Percentiles rank a stretch among this genome's conserved stretches.
phyloP scores from a whole-genome alignment of 192 early-diverging fungal species.

The Coemansia sp. region DNA sequence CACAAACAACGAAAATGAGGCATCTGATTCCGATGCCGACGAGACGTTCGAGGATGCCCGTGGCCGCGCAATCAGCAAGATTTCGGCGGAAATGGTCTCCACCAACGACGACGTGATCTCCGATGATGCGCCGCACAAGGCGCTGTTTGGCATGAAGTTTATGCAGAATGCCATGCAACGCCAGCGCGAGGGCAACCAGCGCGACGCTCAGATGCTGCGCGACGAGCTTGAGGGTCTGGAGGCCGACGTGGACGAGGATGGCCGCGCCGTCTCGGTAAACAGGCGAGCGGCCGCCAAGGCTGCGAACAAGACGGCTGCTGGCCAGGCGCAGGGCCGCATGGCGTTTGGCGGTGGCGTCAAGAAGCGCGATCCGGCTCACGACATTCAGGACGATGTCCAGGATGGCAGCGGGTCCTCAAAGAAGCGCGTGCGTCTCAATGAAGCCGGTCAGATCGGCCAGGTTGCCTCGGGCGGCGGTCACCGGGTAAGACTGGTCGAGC shows the following conservation, averaged over 20 bases:
- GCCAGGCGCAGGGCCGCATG: slow-evolving; percentile 39
- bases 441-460: slow-evolving; percentile 42
- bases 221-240: slow-evolving; percentile 43
- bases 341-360: slow-evolving; percentile 39
- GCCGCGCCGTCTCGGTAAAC: slow-evolving; percentile 17
- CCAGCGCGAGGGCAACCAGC: slow-evolving; percentile 53
- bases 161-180: slow-evolving; percentile 84
- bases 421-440: slow-evolving; percentile 60
- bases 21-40: slow-evolving; percentile 21
- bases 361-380: slow-evolving; percentile 5
- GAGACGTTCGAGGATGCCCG: slow-evolving; percentile 22
- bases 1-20: slow-evolving; percentile 32
- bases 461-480: slow-evolving; percentile 57
- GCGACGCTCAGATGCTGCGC: slow-evolving; percentile 35
- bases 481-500: slow-evolving; percentile 59
- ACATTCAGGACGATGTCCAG: slow-evolving; percentile 16
- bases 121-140: slow-evolving; percentile 63
- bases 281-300: slow-evolving; percentile 1
- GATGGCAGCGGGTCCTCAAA: too few species aligned
- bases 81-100: slow-evolving; percentile 15
- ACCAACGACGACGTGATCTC: slow-evolving; percentile 36
- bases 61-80: slow-evolving; percentile 11
- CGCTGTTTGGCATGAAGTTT: slow-evolving; percentile 95
- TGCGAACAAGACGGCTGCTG: neutral
- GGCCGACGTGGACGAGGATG: slow-evolving; percentile 39